These are phyloP conservation scores for Fraxinus velutina DNA, from an alignment of 305 asterid genomes.

Conservation along the genomic window DNA sequence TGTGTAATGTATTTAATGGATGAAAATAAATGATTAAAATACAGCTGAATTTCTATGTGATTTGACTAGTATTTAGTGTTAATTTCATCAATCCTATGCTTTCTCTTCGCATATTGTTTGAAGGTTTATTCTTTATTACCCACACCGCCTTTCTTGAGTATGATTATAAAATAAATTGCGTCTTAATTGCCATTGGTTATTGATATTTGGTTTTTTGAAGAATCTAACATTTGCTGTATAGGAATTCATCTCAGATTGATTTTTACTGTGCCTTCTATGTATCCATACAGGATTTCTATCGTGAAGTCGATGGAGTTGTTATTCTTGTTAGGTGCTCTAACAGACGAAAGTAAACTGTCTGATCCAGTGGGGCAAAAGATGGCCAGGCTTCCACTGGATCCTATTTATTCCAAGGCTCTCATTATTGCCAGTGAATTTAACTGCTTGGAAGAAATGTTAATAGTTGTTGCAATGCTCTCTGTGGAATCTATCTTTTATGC, in stretches of 20 bases:
- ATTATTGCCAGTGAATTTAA: slow-evolving; percentile 72
- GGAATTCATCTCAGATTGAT: not conserved
- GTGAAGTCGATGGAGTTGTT: slow-evolving; percentile 82
- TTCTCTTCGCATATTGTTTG: not conserved
- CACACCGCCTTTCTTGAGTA: not conserved
- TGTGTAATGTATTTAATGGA: not conserved
- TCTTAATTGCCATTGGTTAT: not conserved
- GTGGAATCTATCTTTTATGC: slow-evolving; percentile 91
- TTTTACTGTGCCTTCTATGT: slow-evolving; percentile 10
- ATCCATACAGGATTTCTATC: slow-evolving; percentile 65
- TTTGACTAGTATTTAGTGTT: not conserved
- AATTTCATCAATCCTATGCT: not conserved
- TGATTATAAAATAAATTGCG: not conserved
- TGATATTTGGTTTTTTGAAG: not conserved
- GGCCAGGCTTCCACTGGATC: slow-evolving; percentile 93
- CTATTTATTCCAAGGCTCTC: slow-evolving; percentile 84
- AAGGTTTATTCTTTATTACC: not conserved
- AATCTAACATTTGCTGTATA: not conserved
- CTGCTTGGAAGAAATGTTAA: slow-evolving; percentile 91
- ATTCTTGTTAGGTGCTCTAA: slow-evolving; percentile 83
- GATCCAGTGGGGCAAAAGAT: slow-evolving; percentile 85
- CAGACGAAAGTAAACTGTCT: slow-evolving; percentile 69
- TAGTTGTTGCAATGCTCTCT: slow-evolving; percentile 83
- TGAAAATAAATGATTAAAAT: not conserved
- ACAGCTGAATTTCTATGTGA: not conserved